These are phyloP conservation scores for Phanerochaete sordida DNA, from an alignment of 768 basidiomycete species.

Conservation along the genomic window DNA sequence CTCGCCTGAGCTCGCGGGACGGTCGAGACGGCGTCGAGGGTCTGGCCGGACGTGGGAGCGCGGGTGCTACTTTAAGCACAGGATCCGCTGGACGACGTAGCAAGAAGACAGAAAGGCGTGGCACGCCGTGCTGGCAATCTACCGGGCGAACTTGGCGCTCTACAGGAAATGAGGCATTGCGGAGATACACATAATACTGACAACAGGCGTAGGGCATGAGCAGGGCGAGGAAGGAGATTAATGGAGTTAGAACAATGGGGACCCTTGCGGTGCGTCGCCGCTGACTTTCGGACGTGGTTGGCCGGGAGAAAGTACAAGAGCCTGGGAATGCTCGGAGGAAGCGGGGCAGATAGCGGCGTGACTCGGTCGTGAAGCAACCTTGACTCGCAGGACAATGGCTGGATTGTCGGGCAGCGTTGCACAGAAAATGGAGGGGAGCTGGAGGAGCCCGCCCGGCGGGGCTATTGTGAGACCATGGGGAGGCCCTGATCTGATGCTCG, in stretches of 20 bases:
- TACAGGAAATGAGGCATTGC: no score
- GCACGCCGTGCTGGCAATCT: not conserved
- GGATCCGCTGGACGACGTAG: not conserved
- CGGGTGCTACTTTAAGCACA: not conserved
- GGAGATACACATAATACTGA: no score
- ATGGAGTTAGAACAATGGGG: constrained; percentile 2
- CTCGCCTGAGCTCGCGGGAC: not conserved
- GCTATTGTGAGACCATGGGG: constrained; percentile 7
- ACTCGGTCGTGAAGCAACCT: not conserved
- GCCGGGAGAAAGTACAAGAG: not conserved
- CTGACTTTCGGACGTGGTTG: constrained; percentile 6
- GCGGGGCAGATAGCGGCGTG: not conserved
- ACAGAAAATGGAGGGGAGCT: not conserved
- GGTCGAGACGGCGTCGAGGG: not conserved
- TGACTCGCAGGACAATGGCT: not conserved
- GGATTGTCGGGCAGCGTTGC: not conserved
- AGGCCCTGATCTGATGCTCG: not conserved
- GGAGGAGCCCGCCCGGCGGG: not conserved
- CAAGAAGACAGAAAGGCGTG: not conserved
- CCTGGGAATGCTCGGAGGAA: constrained; percentile 6
- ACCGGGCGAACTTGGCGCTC: no score
- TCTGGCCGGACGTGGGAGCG: not conserved
- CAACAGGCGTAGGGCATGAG: not conserved
- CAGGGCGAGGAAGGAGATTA: not conserved
- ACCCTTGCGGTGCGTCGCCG: not conserved